These are phyloP conservation scores for Aspergillus tanneri DNA, from an alignment of 2,329 filamentous ascomycete genomes.

Conservation along the genomic window DNA sequence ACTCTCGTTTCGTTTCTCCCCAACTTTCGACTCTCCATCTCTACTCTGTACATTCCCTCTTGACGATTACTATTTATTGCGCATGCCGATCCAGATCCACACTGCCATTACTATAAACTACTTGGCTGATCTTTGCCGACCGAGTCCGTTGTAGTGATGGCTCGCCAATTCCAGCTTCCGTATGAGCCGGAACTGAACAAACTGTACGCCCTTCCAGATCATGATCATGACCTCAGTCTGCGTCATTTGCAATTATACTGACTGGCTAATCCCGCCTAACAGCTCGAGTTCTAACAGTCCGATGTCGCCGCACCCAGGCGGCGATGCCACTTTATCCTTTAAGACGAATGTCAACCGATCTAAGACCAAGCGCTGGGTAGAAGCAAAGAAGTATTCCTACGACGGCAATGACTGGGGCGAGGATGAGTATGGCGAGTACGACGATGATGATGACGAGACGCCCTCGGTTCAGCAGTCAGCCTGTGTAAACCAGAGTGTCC, in stretches of 20 bases:
- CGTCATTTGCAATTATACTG: constrained; percentile 7
- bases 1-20: background rate
- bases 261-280: no score
- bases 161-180: constrained; percentile 26
- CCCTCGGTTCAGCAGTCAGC: constrained; percentile 25
- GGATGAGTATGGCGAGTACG: constrained; percentile 60
- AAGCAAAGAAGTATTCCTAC: constrained; percentile 82
- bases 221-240: no score
- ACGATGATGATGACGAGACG: constrained; percentile 61
- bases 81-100: constrained; percentile 10
- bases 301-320: constrained; percentile 27
- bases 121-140: constrained; percentile 2
- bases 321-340: constrained; percentile 58
- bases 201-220: no score
- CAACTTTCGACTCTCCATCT: background rate
- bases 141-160: constrained; percentile 23
- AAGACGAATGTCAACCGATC: constrained; percentile 82
- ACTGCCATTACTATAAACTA: constrained; percentile 3
- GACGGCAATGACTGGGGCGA: constrained; percentile 93
- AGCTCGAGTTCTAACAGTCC: constrained; percentile 26
- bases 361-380: constrained; percentile 93
- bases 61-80: constrained; percentile 8
- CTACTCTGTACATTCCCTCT: background rate
- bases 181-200: constrained; percentile 26
- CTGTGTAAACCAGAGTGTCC: constrained; percentile 28